phyloP scores from a whole-genome alignment of 140 eudicot species.

The Bidens hawaiensis region DNA sequence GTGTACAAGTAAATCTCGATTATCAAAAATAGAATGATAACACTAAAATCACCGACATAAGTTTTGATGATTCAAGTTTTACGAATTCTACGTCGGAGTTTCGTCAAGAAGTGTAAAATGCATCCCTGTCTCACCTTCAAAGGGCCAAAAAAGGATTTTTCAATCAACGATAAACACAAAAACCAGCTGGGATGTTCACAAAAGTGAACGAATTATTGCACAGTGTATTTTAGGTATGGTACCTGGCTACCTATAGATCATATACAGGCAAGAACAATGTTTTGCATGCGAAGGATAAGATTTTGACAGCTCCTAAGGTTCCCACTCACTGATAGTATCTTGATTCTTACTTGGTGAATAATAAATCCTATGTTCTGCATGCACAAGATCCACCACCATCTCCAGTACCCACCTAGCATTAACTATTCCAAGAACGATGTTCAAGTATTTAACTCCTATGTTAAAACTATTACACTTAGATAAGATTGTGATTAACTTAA shows the following conservation, averaged over 20 bases:
- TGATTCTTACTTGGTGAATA: background rate
- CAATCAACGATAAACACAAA: conserved; percentile 13
- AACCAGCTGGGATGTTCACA: conserved; percentile 22
- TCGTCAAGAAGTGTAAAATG: conserved; percentile 7
- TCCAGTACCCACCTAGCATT: too few species aligned
- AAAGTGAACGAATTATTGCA: conserved; percentile 22
- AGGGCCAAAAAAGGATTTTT: background rate
- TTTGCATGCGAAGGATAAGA: conserved; percentile 15
- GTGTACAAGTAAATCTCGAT: too few species aligned
- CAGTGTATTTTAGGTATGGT: conserved; percentile 13
- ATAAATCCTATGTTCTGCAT: background rate
- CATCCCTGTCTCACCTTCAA: conserved; percentile 10
- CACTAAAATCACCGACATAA: too few species aligned
- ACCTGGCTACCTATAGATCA: background rate
- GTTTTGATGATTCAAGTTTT: background rate
- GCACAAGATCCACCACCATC: background rate
- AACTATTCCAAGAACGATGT: background rate
- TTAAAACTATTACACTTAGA: too few species aligned
- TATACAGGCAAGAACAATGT: conserved; percentile 1
- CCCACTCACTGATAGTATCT: conserved; percentile 16
- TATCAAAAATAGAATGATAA: too few species aligned
- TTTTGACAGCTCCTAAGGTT: conserved; percentile 15
- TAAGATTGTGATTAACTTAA: too few species aligned
- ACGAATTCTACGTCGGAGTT: conserved; percentile 6
- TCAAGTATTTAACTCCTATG: too few species aligned